Conservation (phyloP, 2,329 filamentous ascomycete genomes). For the Akanthomyces muscarius region DNA sequence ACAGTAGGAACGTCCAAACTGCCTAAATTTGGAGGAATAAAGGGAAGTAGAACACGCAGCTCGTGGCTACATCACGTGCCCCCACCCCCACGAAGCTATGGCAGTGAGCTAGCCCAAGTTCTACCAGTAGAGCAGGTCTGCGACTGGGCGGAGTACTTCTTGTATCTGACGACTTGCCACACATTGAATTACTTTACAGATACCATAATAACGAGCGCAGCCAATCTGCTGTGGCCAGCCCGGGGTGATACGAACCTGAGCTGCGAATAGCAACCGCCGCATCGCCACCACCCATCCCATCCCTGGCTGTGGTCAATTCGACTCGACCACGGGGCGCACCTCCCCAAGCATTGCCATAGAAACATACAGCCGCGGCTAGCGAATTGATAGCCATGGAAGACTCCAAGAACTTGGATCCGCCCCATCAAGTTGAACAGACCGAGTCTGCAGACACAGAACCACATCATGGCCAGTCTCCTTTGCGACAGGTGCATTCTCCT, state of each 20-base stretch:
- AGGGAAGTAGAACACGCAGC: neutral
- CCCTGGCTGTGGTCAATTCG: neutral
- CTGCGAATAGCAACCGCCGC: neutral
- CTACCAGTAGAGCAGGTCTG: neutral
- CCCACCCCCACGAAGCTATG: neutral
- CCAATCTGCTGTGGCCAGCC: neutral
- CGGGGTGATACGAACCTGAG: neutral
- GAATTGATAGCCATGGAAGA: neutral
- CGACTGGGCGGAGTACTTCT: neutral
- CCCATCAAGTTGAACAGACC: neutral
- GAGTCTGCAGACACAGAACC: neutral
- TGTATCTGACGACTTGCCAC: neutral
- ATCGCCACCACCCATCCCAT: neutral
- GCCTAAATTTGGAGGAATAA: neutral
- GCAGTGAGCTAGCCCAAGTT: neutral
- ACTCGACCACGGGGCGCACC: neutral
- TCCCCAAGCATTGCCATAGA: neutral
- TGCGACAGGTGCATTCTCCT: neutral
- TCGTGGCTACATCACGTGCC: constrained; percentile 5
- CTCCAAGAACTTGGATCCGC: neutral
- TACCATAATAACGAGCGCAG: neutral
- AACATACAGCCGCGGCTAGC: neutral
- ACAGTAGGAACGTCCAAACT: neutral
- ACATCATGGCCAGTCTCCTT: constrained; percentile 27
- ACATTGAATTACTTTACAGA: neutral